phyloP scores from a whole-genome alignment of 352 stramenopile species.

The Phytophthora multivora region DNA sequence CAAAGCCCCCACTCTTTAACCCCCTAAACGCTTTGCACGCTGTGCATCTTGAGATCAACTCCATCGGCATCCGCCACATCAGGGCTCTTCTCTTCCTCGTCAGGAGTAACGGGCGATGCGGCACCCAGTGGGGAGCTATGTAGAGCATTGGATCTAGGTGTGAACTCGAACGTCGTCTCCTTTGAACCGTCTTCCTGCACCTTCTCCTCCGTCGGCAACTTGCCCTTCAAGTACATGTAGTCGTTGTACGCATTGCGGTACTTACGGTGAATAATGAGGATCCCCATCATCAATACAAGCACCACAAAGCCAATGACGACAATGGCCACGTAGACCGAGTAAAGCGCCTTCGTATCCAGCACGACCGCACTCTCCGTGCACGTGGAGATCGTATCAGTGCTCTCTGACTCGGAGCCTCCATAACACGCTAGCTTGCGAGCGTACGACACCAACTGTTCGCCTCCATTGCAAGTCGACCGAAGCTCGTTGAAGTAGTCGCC shows the following conservation, averaged over 20 bases:
- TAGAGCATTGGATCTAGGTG: constrained; percentile 54
- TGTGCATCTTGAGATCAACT: constrained; percentile 42
- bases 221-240: constrained; percentile 84
- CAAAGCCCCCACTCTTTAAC: constrained; percentile 2
- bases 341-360: constrained; percentile 70
- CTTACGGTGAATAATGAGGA: constrained; percentile 78
- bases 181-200: constrained; percentile 62
- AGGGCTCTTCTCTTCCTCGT: constrained; percentile 26
- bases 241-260: constrained; percentile 82
- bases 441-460: constrained; percentile 68
- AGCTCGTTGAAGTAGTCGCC: constrained; percentile 67
- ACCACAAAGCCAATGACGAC: constrained; percentile 69
- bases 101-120: constrained; percentile 19
- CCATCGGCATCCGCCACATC: constrained; percentile 37
- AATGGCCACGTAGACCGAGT: constrained; percentile 73
- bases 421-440: constrained; percentile 62
- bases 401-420: constrained; percentile 46
- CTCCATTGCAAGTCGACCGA: constrained; percentile 60
- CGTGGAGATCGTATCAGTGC: constrained; percentile 53
- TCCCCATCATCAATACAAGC: constrained; percentile 64
- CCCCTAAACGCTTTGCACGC: constrained; percentile 41
- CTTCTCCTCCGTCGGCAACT: constrained; percentile 62
- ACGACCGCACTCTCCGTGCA: constrained; percentile 73
- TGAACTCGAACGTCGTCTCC: constrained; percentile 83
- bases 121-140: constrained; percentile 46